Percentiles rank a stretch among this genome's conserved stretches.
These are phyloP conservation scores for Carex scoparia DNA, from an alignment of 176 grass and related monocot species.

Conservation along the genomic window DNA sequence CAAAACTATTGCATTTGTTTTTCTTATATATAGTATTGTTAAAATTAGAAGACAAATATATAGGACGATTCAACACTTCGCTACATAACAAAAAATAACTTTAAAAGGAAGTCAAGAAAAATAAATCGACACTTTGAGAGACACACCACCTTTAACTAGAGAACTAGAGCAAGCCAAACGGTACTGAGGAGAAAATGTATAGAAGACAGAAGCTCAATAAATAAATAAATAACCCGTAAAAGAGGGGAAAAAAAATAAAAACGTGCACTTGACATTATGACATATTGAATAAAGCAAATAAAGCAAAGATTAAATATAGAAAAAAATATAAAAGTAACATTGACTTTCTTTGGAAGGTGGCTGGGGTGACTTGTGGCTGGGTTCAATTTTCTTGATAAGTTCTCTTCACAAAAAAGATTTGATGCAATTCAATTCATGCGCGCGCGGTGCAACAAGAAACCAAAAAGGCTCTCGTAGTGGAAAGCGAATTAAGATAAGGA, in stretches of 20 bases:
- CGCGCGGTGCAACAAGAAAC: background rate
- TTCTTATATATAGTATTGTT: background rate
- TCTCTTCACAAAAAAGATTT: background rate
- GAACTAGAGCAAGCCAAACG: background rate
- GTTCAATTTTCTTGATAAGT: background rate
- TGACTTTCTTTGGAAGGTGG: background rate
- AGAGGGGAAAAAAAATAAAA: too few species aligned
- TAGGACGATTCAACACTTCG: background rate
- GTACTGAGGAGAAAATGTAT: background rate
- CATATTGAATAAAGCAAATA: background rate
- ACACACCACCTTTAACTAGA: background rate
- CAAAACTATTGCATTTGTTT: background rate
- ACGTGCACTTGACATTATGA: background rate
- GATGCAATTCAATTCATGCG: background rate
- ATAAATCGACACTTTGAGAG: background rate
- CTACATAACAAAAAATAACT: background rate
- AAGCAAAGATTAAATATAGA: background rate
- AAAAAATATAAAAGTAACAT: background rate
- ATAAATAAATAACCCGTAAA: background rate
- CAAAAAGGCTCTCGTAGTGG: background rate
- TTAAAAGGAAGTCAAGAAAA: background rate
- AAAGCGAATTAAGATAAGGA: background rate
- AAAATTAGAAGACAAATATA: background rate
- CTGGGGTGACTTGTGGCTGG: background rate
- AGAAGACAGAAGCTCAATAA: background rate